Evolutionary conservation across 2,329 filamentous ascomycete species (phyloP).

Genomic region (Pseudopyricularia javanii): DNA sequence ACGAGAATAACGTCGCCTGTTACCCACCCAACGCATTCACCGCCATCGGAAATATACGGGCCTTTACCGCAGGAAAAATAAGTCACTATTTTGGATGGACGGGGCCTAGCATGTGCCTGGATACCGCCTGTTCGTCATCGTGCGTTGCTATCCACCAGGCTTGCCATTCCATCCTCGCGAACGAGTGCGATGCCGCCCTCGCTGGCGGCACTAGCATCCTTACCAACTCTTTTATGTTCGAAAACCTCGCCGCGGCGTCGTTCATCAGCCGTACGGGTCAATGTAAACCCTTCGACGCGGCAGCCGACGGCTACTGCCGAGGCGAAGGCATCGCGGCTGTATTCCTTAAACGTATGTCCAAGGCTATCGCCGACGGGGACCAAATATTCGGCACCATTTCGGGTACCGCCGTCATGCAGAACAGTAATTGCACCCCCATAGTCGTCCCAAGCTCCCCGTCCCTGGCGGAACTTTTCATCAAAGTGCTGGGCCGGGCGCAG

Average conservation of each 20-base stretch:
- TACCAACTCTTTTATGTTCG: constrained; percentile 11
- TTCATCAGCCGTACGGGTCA: constrained; percentile 16
- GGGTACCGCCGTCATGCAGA: constrained; percentile 23
- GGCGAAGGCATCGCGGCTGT: constrained; percentile 32
- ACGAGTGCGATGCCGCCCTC: constrained; percentile 19
- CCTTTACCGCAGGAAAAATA: constrained; percentile 19
- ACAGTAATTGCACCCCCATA: constrained; percentile 20
- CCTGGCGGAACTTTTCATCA: constrained; percentile 16
- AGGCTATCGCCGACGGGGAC: constrained; percentile 32
- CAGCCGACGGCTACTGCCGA: constrained; percentile 34
- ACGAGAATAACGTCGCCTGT: constrained; percentile 26
- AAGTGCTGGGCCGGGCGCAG: constrained; percentile 14
- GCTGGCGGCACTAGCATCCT: constrained; percentile 27
- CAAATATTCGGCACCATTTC: constrained; percentile 25
- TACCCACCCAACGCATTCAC: constrained; percentile 22
- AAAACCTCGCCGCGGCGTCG: constrained; percentile 15
- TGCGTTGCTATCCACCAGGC: constrained; percentile 20
- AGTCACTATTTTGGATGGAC: constrained; percentile 22
- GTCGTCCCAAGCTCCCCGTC: constrained; percentile 12
- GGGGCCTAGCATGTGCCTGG: constrained; percentile 19
- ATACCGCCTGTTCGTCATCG: constrained; percentile 24
- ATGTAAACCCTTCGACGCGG: constrained; percentile 17
- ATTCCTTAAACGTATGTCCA: constrained; percentile 30
- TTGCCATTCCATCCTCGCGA: constrained; percentile 13
- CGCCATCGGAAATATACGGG: constrained; percentile 18